Percentiles rank a stretch among this genome's conserved stretches.
Conservation (phyloP, 2,329 filamentous ascomycete genomes). For the Monilinia fructigena region DNA sequence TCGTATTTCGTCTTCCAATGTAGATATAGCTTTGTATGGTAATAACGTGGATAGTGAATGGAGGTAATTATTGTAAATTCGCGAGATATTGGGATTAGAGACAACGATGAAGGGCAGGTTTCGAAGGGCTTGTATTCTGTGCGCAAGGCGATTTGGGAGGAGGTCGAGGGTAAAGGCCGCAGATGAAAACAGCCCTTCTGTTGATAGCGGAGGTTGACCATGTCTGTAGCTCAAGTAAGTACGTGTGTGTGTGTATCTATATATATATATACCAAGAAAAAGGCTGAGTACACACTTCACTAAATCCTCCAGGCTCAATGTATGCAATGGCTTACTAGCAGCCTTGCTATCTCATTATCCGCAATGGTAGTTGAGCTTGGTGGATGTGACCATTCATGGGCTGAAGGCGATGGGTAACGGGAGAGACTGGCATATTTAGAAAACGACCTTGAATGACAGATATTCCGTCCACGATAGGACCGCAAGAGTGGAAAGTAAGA, state of each 20-base stretch:
- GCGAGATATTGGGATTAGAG: conserved; percentile 90
- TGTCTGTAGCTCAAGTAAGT: conserved; percentile 47
- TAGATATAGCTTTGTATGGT: conserved; percentile 71
- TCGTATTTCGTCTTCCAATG: conserved; percentile 79
- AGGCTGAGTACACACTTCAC: conserved; percentile 62
- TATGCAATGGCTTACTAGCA: conserved; percentile 74
- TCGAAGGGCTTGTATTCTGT: conserved; percentile 87
- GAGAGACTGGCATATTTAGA: conserved; percentile 7
- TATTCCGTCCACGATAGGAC: neutral
- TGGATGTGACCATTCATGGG: conserved; percentile 45
- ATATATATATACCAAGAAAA: neutral
- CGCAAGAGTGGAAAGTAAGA: neutral
- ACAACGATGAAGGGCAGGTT: conserved; percentile 98
- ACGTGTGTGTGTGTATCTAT: neutral
- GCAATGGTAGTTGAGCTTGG: conserved; percentile 52
- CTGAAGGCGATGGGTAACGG: conserved; percentile 37
- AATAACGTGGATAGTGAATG: conserved; percentile 89
- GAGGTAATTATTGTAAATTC: conserved; percentile 94
- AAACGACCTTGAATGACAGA: conserved; percentile 12
- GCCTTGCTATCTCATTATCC: conserved; percentile 73
- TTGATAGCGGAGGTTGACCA: conserved; percentile 80
- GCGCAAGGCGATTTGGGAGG: conserved; percentile 86
- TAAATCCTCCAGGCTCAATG: conserved; percentile 81
- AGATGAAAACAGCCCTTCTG: conserved; percentile 77
- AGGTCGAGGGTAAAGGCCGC: conserved; percentile 95